These are phyloP conservation scores for Tulasnella sp. DNA, from an alignment of 768 basidiomycete species.

Conservation along the genomic window DNA sequence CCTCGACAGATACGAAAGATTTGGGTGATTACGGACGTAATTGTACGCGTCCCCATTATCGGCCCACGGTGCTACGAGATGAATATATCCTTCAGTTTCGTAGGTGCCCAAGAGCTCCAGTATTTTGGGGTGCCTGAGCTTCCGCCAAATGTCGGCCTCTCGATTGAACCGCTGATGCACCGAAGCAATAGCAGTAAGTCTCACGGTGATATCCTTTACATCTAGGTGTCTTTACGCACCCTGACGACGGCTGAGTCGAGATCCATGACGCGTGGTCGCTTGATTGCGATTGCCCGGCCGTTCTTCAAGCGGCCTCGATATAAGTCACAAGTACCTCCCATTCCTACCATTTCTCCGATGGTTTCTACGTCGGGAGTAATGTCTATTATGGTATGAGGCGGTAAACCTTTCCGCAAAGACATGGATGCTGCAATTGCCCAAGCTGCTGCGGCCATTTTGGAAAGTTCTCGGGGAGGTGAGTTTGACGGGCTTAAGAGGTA, in stretches of 20 bases:
- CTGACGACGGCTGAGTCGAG: constrained; percentile 11
- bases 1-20: neutral
- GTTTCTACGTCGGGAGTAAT: constrained; percentile 16
- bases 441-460: neutral
- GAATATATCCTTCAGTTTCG: neutral
- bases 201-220: neutral
- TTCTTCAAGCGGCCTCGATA: neutral
- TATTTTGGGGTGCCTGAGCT: constrained; percentile 18
- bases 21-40: neutral
- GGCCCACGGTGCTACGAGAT: constrained; percentile 15
- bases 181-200: neutral
- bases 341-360: constrained; percentile 9
- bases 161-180: constrained; percentile 6
- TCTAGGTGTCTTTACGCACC: neutral
- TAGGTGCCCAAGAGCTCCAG: constrained; percentile 4
- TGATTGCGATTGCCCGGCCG: constrained; percentile 13
- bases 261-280: constrained; percentile 21
- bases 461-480: neutral
- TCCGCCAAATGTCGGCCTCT: constrained; percentile 20
- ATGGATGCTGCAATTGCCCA: neutral
- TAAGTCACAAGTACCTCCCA: constrained; percentile 23
- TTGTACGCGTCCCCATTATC: neutral
- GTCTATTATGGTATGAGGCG: constrained; percentile 8
- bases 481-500: neutral
- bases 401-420: neutral